Percentiles rank a stretch among this genome's conserved stretches.
Conservation (phyloP, 768 basidiomycete genomes). For the Mycena maculata region DNA sequence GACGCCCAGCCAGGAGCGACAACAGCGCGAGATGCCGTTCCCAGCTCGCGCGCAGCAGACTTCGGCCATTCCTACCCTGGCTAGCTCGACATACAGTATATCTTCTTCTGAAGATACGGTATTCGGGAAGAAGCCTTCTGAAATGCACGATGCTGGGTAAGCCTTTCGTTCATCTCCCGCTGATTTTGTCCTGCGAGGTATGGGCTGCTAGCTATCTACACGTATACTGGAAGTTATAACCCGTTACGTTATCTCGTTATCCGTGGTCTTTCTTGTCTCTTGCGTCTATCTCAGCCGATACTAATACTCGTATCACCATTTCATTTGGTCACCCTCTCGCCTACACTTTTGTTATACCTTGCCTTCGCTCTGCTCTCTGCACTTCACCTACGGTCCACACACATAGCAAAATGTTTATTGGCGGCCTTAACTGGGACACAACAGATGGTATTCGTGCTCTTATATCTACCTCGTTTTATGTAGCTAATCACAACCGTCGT, state of each 20-base stretch:
- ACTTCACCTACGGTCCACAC: conserved; percentile 37
- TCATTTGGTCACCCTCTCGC: conserved; percentile 38
- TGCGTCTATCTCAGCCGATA: conserved; percentile 35
- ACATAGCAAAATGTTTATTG: conserved; percentile 90
- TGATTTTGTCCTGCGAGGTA: conserved; percentile 27
- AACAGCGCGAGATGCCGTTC: conserved; percentile 51
- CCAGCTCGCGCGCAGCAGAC: conserved; percentile 41
- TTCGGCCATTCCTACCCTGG: conserved; percentile 46
- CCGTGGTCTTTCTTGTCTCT: conserved; percentile 36
- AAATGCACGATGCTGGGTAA: conserved; percentile 90
- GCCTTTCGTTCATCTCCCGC: conserved; percentile 45
- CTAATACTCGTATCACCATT: conserved; percentile 34
- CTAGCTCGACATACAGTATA: conserved; percentile 34
- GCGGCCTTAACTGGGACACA: conserved; percentile 92
- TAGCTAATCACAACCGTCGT: conserved; percentile 50
- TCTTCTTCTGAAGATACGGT: conserved; percentile 49
- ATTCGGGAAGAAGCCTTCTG: conserved; percentile 71
- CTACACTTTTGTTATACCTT: conserved; percentile 30
- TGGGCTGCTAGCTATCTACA: conserved; percentile 48
- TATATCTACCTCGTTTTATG: conserved; percentile 44
- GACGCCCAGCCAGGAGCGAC: conserved; percentile 73
- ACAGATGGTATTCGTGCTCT: conserved; percentile 77
- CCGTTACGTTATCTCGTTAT: conserved; percentile 49
- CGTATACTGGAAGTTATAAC: conserved; percentile 39
- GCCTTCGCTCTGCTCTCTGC: conserved; percentile 35